Base-by-base conservation (phyloP, 495 filamentous ascomycete species). In the Penicillium malachiteum region DNA sequence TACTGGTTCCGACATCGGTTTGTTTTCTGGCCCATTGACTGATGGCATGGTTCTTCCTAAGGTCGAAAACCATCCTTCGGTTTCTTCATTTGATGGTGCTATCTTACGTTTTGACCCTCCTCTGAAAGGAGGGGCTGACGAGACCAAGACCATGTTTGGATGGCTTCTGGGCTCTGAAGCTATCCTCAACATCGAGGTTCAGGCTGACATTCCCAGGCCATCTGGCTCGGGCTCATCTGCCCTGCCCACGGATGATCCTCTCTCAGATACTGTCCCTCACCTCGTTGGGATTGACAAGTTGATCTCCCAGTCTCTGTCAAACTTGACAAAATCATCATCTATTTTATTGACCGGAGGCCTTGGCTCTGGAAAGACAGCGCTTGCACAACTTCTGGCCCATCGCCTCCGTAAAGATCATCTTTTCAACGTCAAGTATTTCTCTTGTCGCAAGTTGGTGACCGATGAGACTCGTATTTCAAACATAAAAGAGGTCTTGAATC, bases 1-100 rank as follows among this genome's bases (percentile, higher is more conserved):
- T 47, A 62, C 68, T 53, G 73, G 71, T 4, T 68, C 71, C 1
- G 71, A 72, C 11, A 52, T 66, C 44, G 83, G 85, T 1, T 66
- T 96, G 34, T 74, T 97, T n/a, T 82, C 89, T 14, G 93, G 94
- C 0, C 91, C 94, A 3, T 62, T 98, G 30, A 97, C 92, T 0
- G 88, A 97, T 71, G 91, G 94, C 7, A 88, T 93, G 71, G 60
- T 95, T 31, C 70, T 98, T 26, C 80, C 83, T 0, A 70, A 62
- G 46, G 56, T 69, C 7, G 71, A 76, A n/a, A 69, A 68, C 45
- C 67, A 70, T 40, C 64, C 62, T 12, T 64, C 69, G 3, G 66
- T 72, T 9, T 71, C 72, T 54, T 64, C 67, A 21, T 79, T 79
- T 47, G 72, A 77, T 54, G 92, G 92, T 2, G 92, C 88, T n/a